Evolutionary conservation across 139 green algal genomes (phyloP).

Genomic region (Chlamydomonas urium): DNA sequence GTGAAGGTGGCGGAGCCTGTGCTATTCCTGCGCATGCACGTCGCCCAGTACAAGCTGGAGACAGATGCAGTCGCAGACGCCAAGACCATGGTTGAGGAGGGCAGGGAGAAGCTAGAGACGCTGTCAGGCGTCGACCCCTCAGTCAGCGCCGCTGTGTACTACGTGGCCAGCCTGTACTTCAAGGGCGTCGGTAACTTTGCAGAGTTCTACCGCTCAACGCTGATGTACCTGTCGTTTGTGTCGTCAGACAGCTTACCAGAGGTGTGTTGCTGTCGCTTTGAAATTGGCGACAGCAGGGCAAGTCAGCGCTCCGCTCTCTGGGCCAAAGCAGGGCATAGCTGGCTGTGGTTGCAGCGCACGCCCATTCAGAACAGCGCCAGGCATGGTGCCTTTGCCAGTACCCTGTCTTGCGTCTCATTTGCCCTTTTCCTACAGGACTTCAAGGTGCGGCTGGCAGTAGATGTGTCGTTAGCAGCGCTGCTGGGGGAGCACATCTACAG

Average conservation of each 20-base stretch:
- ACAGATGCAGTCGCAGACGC: slow-evolving; percentile 28
- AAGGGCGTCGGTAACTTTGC: slow-evolving; percentile 80
- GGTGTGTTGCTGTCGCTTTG: too few relatives aligned
- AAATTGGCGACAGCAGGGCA: too few relatives aligned
- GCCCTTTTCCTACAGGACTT: slow-evolving; percentile 47
- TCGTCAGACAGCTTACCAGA: slow-evolving; percentile 71
- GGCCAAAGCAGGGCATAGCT: too few relatives aligned
- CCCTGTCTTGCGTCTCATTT: too few relatives aligned
- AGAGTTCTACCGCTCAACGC: slow-evolving; percentile 75
- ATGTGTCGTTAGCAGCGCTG: slow-evolving; percentile 91
- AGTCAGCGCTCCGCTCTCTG: too few relatives aligned
- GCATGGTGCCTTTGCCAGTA: too few relatives aligned
- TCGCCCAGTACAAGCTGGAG: slow-evolving; percentile 74
- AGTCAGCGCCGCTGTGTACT: slow-evolving; percentile 84
- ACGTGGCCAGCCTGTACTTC: slow-evolving; percentile 75
- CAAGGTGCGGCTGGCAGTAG: slow-evolving; percentile 80
- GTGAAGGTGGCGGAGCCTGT: slow-evolving; percentile 67
- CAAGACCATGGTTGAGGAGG: slow-evolving; percentile 66
- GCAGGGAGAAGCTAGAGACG: slow-evolving; percentile 65
- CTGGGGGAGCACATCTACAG: slow-evolving; percentile 93
- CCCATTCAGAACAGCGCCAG: too few relatives aligned
- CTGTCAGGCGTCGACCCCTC: slow-evolving; percentile 73
- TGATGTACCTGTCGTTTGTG: slow-evolving; percentile 91
- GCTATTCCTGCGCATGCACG: slow-evolving; percentile 87
- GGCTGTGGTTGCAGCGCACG: too few relatives aligned